Evolutionary conservation across 2,329 filamentous ascomycete species (phyloP).

Genomic region (Metarhizium album): DNA sequence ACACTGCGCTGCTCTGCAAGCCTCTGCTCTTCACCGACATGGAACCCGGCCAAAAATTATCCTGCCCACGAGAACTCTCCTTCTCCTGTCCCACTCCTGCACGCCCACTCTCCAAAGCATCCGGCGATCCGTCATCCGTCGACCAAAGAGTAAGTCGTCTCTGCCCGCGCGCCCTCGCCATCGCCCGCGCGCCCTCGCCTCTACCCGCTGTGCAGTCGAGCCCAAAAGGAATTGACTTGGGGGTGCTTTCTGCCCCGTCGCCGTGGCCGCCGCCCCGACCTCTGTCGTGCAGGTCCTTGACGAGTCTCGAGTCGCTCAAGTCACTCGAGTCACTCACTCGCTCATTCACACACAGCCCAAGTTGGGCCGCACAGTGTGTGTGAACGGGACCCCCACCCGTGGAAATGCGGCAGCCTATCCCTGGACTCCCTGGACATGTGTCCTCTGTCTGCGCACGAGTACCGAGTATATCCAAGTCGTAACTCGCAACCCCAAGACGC

Average conservation of each 20-base stretch:
- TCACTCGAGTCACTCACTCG: no score
- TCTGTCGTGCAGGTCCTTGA: background rate
- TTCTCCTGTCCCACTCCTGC: slow-evolving; percentile 7
- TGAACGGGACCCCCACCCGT: slow-evolving; percentile 6
- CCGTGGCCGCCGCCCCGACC: background rate
- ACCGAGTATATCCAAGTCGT: slow-evolving; percentile 9
- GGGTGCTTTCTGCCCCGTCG: background rate
- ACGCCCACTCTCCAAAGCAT: slow-evolving; percentile 6
- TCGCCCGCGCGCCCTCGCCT: background rate
- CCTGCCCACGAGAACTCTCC: slow-evolving; percentile 8
- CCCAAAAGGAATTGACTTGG: background rate
- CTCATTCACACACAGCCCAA: background rate
- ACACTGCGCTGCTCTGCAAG: no score
- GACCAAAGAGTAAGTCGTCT: slow-evolving; percentile 10
- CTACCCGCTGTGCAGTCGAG: background rate
- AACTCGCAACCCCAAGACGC: slow-evolving; percentile 5
- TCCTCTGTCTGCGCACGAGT: slow-evolving; percentile 12
- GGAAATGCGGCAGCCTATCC: slow-evolving; percentile 11
- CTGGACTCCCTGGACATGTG: slow-evolving; percentile 15
- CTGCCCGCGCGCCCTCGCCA: background rate
- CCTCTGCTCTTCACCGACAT: slow-evolving; percentile 5
- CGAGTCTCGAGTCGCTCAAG: background rate
- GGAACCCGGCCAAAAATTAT: slow-evolving; percentile 5
- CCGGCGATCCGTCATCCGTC: slow-evolving; percentile 8
- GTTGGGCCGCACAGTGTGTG: background rate